A percentile compares a stretch with the other conserved stretches of the same genome.
Evolutionary conservation across 2,329 filamentous ascomycete species (phyloP).

Genomic region (Verruconis gallopava): DNA sequence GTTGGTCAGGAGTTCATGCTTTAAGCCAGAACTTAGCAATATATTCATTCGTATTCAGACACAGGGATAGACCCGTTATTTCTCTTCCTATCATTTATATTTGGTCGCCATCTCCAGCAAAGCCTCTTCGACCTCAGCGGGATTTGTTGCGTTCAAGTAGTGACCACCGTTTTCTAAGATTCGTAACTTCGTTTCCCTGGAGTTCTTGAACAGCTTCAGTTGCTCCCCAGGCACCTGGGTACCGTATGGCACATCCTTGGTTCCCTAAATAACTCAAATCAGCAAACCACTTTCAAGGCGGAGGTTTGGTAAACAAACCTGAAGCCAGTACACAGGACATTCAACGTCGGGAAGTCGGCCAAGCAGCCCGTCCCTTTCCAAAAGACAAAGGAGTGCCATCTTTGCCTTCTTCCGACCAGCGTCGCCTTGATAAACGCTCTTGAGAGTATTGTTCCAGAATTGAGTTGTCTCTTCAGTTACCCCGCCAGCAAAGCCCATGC

Average conservation of each 20-base stretch:
- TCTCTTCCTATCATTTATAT: too few relatives aligned
- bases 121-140: slow-evolving; percentile 29
- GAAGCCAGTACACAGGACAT: slow-evolving; percentile 32
- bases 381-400: slow-evolving; percentile 38
- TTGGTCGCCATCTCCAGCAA: slow-evolving; percentile 15
- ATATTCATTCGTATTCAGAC: too few relatives aligned
- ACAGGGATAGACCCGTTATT: too few relatives aligned
- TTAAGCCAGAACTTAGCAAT: too few relatives aligned
- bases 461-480: slow-evolving; percentile 24
- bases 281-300: too few relatives aligned
- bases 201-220: slow-evolving; percentile 34
- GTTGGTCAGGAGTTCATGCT: slow-evolving; percentile 7
- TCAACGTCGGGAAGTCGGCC: slow-evolving; percentile 32
- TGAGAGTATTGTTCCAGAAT: slow-evolving; percentile 33
- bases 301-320: neutral
- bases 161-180: slow-evolving; percentile 36
- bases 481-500: slow-evolving; percentile 34
- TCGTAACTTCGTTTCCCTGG: slow-evolving; percentile 29
- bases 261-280: slow-evolving; percentile 4
- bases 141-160: slow-evolving; percentile 36
- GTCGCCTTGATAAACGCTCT: slow-evolving; percentile 35
- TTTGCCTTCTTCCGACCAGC: slow-evolving; percentile 33
- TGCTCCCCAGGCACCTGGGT: slow-evolving; percentile 33
- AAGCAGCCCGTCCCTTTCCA: slow-evolving; percentile 36
- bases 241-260: slow-evolving; percentile 27